phyloP scores from a whole-genome alignment of 306 rosid genomes.

The Pterocarpus santalinus region DNA sequence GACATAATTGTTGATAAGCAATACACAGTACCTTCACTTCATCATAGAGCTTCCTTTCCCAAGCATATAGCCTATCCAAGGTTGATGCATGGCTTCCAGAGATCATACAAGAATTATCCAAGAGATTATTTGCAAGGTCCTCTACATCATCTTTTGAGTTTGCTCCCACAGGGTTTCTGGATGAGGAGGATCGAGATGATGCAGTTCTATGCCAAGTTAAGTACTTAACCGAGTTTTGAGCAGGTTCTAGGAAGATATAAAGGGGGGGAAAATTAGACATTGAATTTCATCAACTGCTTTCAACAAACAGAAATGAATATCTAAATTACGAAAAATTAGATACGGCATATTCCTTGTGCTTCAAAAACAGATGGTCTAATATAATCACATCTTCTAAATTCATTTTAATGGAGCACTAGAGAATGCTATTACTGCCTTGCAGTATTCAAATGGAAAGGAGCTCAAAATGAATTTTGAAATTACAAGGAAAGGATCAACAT shows the following conservation, averaged over 20 bases:
- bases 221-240: conserved; percentile 72
- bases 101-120: conserved; percentile 79
- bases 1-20: conserved; percentile 21
- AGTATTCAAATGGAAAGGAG: conserved; percentile 6
- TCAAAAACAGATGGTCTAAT: conserved; percentile 19
- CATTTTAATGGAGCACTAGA: not conserved
- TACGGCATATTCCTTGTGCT: not conserved
- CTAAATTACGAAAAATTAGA: conserved; percentile 5
- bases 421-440: not conserved
- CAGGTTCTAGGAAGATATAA: conserved; percentile 64
- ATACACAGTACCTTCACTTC: conserved; percentile 86
- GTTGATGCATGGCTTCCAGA: conserved; percentile 98
- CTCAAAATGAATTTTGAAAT: conserved; percentile 6
- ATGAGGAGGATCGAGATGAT: conserved; percentile 89
- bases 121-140: conserved; percentile 62
- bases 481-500: conserved; percentile 10
- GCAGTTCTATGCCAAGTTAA: conserved; percentile 91
- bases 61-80: conserved; percentile 92
- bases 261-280: conserved; percentile 36
- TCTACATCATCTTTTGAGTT: conserved; percentile 74
- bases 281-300: conserved; percentile 30
- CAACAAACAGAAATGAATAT: conserved; percentile 21
- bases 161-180: conserved; percentile 80
- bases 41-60: conserved; percentile 98
- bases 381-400: conserved; percentile 26